Base-by-base conservation (phyloP, 1,284 basidiomycete species). In the Mycena sp. region DNA sequence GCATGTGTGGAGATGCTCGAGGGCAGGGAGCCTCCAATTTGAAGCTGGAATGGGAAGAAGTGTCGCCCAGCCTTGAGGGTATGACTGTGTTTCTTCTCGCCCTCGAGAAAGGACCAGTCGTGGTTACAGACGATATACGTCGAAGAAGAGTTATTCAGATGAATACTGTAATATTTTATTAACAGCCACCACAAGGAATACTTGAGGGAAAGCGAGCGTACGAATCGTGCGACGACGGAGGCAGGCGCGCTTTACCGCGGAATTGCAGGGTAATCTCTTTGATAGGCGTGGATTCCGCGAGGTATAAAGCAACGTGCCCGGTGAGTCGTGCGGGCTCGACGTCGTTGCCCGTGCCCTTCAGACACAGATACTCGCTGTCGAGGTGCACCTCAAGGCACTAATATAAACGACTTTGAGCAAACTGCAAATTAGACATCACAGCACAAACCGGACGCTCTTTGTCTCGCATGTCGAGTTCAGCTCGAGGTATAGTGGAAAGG, bases 41-140 rank as follows among this genome's bases (percentile, higher is more conserved):
- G 85, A 58, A 96, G 85, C 71, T 91, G 90, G 80, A 96, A 96
- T 29, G 95, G 95, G 77, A 97, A 98, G 38, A 89, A 81, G 71
- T 95, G 93, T 44, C 86, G 87, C 17, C 93, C 93, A n/a, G 91
- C 90, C 78, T 96, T 96, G 76, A 98, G 88, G 0, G 94, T 96
- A 71, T 94, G 94, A 17, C 85, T 82, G 69, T 92, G 90, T 38
- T 85, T 85, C 74, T 89, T 90, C 72, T 89, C 85, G 63, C 91
- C 91, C 72, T 93, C 89, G 61, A 94, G 85, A 77, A 94, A 93
- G n/a, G 90, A 92, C 93, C 93, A 95, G 68, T 95, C 92, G 72
- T 96, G 92, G 64, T 85, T 86, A 76, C 90, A 90, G 55, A 96
- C 77, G 50, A 86, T 80, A 72, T 93, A 93, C 70, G 84, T 88